A percentile compares a stretch with the other conserved stretches of the same genome.
phyloP scores from a whole-genome alignment of 441 rosid species.

The Omphalea diandra region DNA sequence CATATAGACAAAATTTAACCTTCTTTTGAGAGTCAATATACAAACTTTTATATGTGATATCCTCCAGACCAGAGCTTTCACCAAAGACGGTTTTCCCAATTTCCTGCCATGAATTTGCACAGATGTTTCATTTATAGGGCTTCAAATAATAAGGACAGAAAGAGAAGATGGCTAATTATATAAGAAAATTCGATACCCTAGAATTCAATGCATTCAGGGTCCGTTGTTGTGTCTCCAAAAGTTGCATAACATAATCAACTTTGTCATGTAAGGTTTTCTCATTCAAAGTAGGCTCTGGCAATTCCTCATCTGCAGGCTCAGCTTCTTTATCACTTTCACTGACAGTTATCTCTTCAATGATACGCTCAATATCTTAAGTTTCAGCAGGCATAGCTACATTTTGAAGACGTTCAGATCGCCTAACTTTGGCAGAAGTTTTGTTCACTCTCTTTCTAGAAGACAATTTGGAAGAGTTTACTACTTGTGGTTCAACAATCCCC shows the following conservation, averaged over 20 bases:
- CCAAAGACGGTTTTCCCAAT: conserved; percentile 15
- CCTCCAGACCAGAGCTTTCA: conserved; percentile 21
- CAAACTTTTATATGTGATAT: conserved; percentile 39
- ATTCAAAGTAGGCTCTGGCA: conserved; percentile 15
- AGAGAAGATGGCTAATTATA: background rate
- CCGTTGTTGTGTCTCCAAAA: conserved; percentile 30
- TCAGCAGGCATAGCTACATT: conserved; percentile 17
- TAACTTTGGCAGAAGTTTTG: conserved; percentile 10
- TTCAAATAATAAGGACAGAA: background rate
- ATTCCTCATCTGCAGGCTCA: no score
- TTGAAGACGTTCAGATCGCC: conserved; percentile 53
- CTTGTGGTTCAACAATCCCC: conserved; percentile 15
- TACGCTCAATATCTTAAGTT: conserved; percentile 23
- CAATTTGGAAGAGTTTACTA: conserved; percentile 6
- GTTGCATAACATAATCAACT: conserved; percentile 27
- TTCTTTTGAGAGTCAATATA: conserved; percentile 54
- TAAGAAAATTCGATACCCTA: conserved; percentile 25
- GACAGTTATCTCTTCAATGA: conserved; percentile 34
- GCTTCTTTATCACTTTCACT: conserved; percentile 44
- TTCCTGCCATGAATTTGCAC: conserved; percentile 18
- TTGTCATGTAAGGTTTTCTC: conserved; percentile 35
- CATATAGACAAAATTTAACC: conserved; percentile 28
- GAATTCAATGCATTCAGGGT: conserved; percentile 24
- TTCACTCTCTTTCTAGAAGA: conserved; percentile 12
- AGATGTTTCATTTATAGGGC: background rate